phyloP scores from a whole-genome alignment of 208 protist species.

The Tritrichomonas foetus region DNA sequence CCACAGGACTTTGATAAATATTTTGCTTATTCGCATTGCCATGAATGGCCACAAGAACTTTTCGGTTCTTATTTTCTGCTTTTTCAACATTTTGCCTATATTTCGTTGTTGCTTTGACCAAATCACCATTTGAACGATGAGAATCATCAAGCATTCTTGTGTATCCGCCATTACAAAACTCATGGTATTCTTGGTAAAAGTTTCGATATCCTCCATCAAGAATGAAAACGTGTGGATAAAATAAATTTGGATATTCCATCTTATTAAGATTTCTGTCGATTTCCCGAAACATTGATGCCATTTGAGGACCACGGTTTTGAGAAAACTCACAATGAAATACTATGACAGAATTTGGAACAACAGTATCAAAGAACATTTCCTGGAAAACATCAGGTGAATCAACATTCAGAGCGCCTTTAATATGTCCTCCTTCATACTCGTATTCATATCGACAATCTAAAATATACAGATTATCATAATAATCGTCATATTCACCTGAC shows the following conservation, averaged over 20 bases:
- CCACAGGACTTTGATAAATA: not conserved
- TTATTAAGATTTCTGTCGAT: not conserved
- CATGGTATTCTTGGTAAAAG: not conserved
- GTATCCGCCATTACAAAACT: not conserved
- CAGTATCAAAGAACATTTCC: not conserved
- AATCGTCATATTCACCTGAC: too few relatives aligned
- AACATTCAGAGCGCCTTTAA: not conserved
- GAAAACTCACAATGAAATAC: conserved; percentile 49
- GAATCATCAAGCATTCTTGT: not conserved
- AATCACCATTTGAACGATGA: not conserved
- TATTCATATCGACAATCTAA: not conserved
- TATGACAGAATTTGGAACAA: not conserved
- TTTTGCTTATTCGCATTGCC: not conserved
- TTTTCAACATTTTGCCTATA: not conserved
- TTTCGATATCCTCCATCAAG: not conserved
- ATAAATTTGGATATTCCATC: not conserved
- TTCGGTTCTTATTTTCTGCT: not conserved
- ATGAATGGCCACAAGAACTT: not conserved
- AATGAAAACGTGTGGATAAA: not conserved
- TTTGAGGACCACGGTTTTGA: not conserved
- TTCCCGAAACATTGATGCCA: not conserved
- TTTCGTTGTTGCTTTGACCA: not conserved
- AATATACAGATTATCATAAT: not conserved
- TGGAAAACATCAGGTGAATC: too few relatives aligned
- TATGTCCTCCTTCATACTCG: not conserved